Base-by-base conservation (phyloP, 768 basidiomycete genomes). In the Suillus sp. region DNA sequence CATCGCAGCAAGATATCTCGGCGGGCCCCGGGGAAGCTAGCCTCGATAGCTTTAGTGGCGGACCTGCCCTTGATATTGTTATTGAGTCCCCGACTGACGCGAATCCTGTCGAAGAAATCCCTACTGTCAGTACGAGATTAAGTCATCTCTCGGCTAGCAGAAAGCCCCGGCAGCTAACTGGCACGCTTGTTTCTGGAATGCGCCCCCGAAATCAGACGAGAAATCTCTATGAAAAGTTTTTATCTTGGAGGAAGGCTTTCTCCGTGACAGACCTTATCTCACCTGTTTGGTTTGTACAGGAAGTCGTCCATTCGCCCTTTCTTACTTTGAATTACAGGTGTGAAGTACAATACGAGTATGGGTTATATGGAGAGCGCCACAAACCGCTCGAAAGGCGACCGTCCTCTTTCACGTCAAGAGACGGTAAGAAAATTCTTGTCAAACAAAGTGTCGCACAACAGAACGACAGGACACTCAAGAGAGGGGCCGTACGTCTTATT, bases 301-400 rank as follows among this genome's bases (percentile, higher is more conserved):
- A 27, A 40, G 1, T 34, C 11, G 2, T 11, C 35, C 32, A 40
- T 8, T 27, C 20, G 10, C 13, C 4, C 7, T 22, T 53, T n/a
- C 65, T 70, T 59, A 61, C 34, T 54, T 35, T 25, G 42, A 5
- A 22, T 16, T 61, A 40, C 68, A 92, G 91, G 91, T 93, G 91
- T 69, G 91, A 92, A 70, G 82, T 91, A 7, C 90, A 92, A 71
- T 86, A 84, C 71, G 90, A 93, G 67, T 93, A 93, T 69, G 84
- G 89, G 3, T 77, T 92, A 45, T 83, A 84, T 35, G 87, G 89
- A 64, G 78, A 76, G 63, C 80, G 89, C 25, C 75, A 79, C 50
- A 79, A 73, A 50, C 84, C 81, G 20, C 65, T 89, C 0, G 75
- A 76, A 22, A 63, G 74, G 11, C 82, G 91, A 22, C 90, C 90